phyloP scores from a whole-genome alignment of 345 rosid species.

The Rhodomyrtus tomentosa region DNA sequence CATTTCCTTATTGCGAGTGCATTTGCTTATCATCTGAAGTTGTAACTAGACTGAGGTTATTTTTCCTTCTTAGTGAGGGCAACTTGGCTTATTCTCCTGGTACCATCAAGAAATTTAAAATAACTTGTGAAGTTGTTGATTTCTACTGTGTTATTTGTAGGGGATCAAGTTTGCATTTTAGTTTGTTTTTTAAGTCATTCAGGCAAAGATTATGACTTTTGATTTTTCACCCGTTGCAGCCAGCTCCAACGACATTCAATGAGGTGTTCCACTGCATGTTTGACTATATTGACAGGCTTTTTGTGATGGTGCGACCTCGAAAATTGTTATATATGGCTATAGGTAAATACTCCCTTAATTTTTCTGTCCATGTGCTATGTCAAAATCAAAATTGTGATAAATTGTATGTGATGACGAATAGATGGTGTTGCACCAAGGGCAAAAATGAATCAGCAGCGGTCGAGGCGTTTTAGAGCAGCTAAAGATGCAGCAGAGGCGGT shows the following conservation, averaged over 20 bases:
- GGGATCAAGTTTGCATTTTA: not conserved
- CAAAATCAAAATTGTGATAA: not conserved
- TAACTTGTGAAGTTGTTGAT: not conserved
- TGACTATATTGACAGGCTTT: conserved; percentile 82
- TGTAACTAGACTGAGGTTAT: not conserved
- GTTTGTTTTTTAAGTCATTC: not conserved
- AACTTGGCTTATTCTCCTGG: not conserved
- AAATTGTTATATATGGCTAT: conserved; percentile 82
- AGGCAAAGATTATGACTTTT: not conserved
- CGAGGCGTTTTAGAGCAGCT: conserved; percentile 89
- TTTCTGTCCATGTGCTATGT: not conserved
- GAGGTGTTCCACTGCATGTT: conserved; percentile 88
- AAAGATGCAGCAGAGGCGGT: conserved; percentile 88
- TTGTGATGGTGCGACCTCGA: conserved; percentile 89
- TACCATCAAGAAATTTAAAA: not conserved
- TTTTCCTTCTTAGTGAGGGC: not conserved
- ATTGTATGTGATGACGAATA: conserved; percentile 15
- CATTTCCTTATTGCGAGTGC: not conserved
- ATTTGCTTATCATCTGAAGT: not conserved
- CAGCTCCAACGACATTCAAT: conserved; percentile 55
- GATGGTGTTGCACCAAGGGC: conserved; percentile 99
- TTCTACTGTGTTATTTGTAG: not conserved
- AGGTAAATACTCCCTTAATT: conserved; percentile 30
- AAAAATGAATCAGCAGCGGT: conserved; percentile 93
- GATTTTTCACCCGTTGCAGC: conserved; percentile 29